These are phyloP conservation scores for Gossypioides kirkii DNA, from an alignment of 345 rosid genomes.

Conservation along the genomic window DNA sequence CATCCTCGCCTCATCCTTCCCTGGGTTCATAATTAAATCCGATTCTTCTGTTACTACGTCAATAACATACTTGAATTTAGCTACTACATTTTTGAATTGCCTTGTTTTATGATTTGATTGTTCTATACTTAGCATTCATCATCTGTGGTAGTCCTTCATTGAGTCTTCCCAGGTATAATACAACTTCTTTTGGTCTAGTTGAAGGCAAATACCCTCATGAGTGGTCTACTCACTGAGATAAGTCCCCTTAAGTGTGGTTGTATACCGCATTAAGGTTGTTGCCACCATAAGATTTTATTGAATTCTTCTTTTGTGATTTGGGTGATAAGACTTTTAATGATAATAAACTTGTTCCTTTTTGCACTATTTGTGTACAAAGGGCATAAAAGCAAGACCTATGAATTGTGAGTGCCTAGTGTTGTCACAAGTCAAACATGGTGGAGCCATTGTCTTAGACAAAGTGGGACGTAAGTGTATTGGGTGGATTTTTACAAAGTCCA, in stretches of 20 bases:
- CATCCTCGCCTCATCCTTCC: not conserved
- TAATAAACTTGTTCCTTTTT: slow-evolving; percentile 8
- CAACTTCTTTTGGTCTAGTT: not conserved
- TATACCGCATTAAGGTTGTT: slow-evolving; percentile 15
- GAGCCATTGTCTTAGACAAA: slow-evolving; percentile 27
- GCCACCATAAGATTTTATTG: not conserved
- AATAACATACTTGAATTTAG: not conserved
- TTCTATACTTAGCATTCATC: not conserved
- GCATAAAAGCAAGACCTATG: slow-evolving; percentile 16
- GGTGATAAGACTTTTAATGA: not conserved
- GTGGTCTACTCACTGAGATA: not conserved
- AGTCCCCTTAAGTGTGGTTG: slow-evolving; percentile 17
- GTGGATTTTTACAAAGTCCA: not conserved
- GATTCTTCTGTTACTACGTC: not conserved
- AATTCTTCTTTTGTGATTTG: slow-evolving; percentile 6
- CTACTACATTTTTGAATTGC: no score
- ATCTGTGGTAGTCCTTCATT: not conserved
- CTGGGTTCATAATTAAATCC: not conserved
- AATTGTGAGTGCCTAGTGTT: slow-evolving; percentile 25
- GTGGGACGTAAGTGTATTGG: slow-evolving; percentile 18
- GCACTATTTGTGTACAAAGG: slow-evolving; percentile 6
- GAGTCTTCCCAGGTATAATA: not conserved
- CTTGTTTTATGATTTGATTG: slow-evolving; percentile 2
- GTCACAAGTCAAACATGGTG: slow-evolving; percentile 17
- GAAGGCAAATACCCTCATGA: not conserved